These are phyloP conservation scores for Rhynchospora breviuscula DNA, from an alignment of 176 grass and related monocot species.

Conservation along the genomic window DNA sequence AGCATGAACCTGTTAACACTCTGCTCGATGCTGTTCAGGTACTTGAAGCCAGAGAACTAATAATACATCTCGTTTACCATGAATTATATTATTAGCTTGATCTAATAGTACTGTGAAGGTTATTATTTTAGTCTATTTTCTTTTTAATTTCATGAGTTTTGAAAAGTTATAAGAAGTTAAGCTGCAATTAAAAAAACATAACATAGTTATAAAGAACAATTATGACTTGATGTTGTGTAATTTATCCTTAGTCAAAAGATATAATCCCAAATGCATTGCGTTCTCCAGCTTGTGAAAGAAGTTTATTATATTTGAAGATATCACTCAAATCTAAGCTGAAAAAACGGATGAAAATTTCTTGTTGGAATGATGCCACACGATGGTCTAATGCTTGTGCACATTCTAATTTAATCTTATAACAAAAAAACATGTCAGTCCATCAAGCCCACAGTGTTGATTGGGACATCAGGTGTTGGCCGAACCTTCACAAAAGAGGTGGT, in stretches of 20 bases:
- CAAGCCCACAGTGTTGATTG: conserved; percentile 94
- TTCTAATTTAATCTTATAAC: conserved; percentile 19
- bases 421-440: conserved; percentile 41
- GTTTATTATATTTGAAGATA: not conserved
- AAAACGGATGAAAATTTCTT: not conserved
- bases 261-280: not conserved
- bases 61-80: conserved; percentile 2
- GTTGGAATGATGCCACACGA: not conserved
- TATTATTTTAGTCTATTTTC: not conserved
- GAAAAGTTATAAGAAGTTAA: not conserved
- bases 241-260: not conserved
- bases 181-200: not conserved
- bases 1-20: conserved; percentile 59
- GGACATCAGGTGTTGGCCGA: conserved; percentile 84
- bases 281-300: not conserved
- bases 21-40: conserved; percentile 84
- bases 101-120: not conserved
- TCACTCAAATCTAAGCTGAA: not conserved
- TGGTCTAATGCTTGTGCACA: not conserved
- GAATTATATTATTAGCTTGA: not conserved
- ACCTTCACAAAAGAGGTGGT: conserved; percentile 82
- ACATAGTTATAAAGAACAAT: not conserved
- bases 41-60: conserved; percentile 26
- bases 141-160: not conserved
- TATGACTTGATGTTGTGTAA: not conserved